These are phyloP conservation scores for Neurospora hispaniola DNA, from an alignment of 495 filamentous ascomycete species.

Conservation along the genomic window DNA sequence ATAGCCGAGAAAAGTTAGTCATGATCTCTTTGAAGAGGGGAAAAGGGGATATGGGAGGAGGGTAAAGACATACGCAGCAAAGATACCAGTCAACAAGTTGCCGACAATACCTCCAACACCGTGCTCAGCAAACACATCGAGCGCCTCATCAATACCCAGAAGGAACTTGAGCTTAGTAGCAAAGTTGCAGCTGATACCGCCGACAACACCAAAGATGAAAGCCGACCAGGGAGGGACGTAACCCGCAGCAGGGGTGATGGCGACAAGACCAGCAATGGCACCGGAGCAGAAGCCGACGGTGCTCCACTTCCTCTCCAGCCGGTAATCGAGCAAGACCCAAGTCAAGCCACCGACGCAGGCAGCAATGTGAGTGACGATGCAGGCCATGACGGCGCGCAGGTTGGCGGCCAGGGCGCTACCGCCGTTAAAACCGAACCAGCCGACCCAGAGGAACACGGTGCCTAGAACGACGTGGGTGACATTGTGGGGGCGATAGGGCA, in stretches of 20 bases:
- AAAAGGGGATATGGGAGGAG: neutral
- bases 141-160: conserved; percentile 75
- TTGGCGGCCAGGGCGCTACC: conserved; percentile 86
- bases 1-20: neutral
- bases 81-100: conserved; percentile 83
- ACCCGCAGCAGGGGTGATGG: conserved; percentile 87
- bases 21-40: neutral
- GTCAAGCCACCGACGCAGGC: conserved; percentile 85
- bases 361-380: conserved; percentile 60
- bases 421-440: conserved; percentile 98
- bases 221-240: conserved; percentile 88
- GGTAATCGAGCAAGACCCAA: conserved; percentile 92
- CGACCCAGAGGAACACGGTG: conserved; percentile 97
- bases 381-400: conserved; percentile 73
- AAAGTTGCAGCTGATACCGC: conserved; percentile 82
- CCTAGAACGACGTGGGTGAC: conserved; percentile 95
- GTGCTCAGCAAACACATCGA: conserved; percentile 95
- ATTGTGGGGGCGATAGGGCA: conserved; percentile 96
- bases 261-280: conserved; percentile 84
- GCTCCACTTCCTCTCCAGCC: conserved; percentile 91
- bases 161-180: conserved; percentile 95
- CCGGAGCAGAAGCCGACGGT: conserved; percentile 97
- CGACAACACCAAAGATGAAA: conserved; percentile 79
- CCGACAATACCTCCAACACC: conserved; percentile 80
- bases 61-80: conserved; percentile 54